These are phyloP conservation scores for Mucor lusitanicus DNA, from an alignment of 371 early-diverging fungal genomes.

Conservation along the genomic window DNA sequence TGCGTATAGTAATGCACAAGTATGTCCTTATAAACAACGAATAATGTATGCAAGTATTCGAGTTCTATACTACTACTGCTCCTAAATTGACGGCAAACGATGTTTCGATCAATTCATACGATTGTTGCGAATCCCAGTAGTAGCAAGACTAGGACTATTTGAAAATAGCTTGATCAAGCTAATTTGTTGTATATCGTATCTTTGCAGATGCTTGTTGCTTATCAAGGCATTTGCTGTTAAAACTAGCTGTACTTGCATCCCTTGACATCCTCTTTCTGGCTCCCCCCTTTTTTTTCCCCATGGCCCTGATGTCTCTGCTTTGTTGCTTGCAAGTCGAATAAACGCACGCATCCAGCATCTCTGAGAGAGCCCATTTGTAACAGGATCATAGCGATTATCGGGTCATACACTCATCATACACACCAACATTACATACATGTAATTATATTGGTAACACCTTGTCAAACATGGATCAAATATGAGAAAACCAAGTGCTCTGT, in stretches of 20 bases:
- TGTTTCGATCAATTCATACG: neutral
- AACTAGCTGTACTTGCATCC: neutral
- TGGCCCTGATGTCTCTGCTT: slow-evolving; percentile 7
- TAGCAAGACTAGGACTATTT: neutral
- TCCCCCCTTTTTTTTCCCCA: neutral
- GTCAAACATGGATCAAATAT: slow-evolving; percentile 14
- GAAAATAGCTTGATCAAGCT: neutral
- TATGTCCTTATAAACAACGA: neutral
- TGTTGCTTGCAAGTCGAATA: neutral
- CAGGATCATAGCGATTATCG: neutral
- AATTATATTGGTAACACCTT: slow-evolving; percentile 19
- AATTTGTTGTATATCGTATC: neutral
- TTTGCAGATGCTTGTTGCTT: neutral
- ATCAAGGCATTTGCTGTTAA: neutral
- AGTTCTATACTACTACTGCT: neutral
- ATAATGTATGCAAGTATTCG: neutral
- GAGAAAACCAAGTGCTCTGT: slow-evolving; percentile 13
- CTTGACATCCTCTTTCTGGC: neutral
- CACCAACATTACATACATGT: neutral
- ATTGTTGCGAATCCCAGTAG: neutral
- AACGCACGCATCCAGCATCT: neutral
- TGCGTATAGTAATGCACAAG: neutral
- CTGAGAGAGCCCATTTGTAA: neutral
- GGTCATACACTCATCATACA: neutral
- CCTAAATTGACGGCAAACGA: neutral